Percentiles rank a stretch among this genome's conserved stretches.
phyloP scores from a whole-genome alignment of 441 rosid species.

The Cnidoscolus chayamansa region DNA sequence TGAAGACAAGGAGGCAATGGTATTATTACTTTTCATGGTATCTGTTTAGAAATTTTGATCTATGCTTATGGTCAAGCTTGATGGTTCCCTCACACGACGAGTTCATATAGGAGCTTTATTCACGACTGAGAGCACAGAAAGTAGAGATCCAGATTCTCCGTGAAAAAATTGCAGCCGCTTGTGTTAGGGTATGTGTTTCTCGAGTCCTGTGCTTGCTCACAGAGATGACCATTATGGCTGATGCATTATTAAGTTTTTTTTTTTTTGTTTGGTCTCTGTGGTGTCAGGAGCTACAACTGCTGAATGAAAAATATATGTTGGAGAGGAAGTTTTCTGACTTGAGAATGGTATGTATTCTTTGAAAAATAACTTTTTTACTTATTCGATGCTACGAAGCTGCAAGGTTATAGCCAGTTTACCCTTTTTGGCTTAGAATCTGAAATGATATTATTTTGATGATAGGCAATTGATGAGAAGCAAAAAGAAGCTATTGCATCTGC shows the following conservation, averaged over 20 bases:
- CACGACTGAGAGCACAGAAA: constrained; percentile 55
- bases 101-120: constrained; percentile 57
- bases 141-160: constrained; percentile 82
- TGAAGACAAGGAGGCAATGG: constrained; percentile 72
- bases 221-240: constrained; percentile 4
- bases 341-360: constrained; percentile 65
- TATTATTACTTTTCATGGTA: constrained; percentile 26
- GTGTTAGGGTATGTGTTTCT: constrained; percentile 55
- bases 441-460: constrained; percentile 28
- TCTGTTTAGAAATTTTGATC: constrained; percentile 15
- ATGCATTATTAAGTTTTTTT: constrained; percentile 21
- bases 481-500: constrained; percentile 74
- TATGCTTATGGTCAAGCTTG: constrained; percentile 12
- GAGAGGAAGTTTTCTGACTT: constrained; percentile 93
- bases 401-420: constrained; percentile 11
- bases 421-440: constrained; percentile 24
- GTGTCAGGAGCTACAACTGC: constrained; percentile 77
- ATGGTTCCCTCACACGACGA: constrained; percentile 23
- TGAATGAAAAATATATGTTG: constrained; percentile 68
- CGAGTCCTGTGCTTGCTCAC: constrained; percentile 11
- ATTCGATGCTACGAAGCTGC: neutral
- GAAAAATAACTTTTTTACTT: neutral
- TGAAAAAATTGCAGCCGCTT: constrained; percentile 66
- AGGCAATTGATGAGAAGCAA: constrained; percentile 91
- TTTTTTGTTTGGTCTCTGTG: constrained; percentile 25